Base-by-base conservation (phyloP, 768 basidiomycete species). In the Chiua virens region DNA sequence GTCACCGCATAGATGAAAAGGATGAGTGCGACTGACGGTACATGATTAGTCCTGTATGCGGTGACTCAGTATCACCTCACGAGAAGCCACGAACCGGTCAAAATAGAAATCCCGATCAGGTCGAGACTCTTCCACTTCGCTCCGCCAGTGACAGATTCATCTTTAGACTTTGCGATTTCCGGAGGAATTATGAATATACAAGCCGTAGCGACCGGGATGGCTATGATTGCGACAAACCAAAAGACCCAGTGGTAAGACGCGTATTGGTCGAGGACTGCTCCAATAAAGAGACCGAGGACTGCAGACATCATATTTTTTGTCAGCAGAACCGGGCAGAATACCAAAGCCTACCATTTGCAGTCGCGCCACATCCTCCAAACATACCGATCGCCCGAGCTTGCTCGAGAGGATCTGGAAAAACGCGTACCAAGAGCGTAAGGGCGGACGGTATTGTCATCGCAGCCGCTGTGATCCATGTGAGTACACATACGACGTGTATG, bases 371-470 rank as follows among this genome's bases (percentile, higher is more conserved):
- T 11, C 75, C 72, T 45, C 76, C 78, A 53, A 80, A 75, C 1
- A 76, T 52, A 8, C 71, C 71, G 20, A 84, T 71, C 8, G 79
- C 81, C 22, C 68, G 70, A 39, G 78, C 72, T 55, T 82, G 80
- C 40, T 73, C 70, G 5, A 53, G 55, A 5, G 75, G 75, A 13
- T 78, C 73, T 0, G 79, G 76, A 62, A 77, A 83, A 56, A 78
- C 66, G 38, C 73, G 71, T 6, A 81, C 77, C 20, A 82, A 71
- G 27, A 83, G 68, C 32, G 73, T 65, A 17, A 77, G 63, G 6
- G 79, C 75, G 4, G 79, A 77, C 2, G 80, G 80, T 34, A 81
- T 72, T 9, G 76, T 77, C 68, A 80, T 63, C 2, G 79, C 71
- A 20, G 77, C 79, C 14, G 71, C 77, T 71, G 69, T 15, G n/a